A percentile compares a stretch with the other conserved stretches of the same genome.
Evolutionary conservation across 2,329 filamentous ascomycete species (phyloP).

Genomic region (Exophiala lecanii-corni): DNA sequence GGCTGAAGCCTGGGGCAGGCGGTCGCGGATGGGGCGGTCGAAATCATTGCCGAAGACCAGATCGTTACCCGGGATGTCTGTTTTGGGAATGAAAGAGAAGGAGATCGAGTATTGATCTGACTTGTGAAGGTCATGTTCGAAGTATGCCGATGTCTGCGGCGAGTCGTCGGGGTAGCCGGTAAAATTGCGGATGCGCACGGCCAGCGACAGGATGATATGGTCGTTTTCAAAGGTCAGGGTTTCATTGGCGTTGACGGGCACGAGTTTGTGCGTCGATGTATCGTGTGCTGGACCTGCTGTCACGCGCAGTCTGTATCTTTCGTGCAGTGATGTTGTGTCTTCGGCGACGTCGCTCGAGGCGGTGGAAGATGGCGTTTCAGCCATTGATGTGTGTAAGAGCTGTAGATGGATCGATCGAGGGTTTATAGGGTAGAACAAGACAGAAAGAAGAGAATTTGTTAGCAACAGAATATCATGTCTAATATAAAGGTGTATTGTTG

Average conservation of each 20-base stretch:
- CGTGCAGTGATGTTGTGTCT: constrained; percentile 11
- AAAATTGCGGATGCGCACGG: constrained; percentile 67
- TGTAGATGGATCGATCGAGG: too few species aligned
- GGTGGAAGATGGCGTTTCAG: constrained; percentile 9
- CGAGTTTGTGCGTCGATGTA: constrained; percentile 61
- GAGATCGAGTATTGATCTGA: constrained; percentile 81
- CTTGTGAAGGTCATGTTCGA: constrained; percentile 63
- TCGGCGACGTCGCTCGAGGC: constrained; percentile 7
- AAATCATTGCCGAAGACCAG: constrained; percentile 96
- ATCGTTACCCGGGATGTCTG: constrained; percentile 61
- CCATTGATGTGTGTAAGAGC: constrained; percentile 1
- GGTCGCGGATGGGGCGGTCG: constrained; percentile 80
- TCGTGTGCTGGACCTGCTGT: constrained; percentile 79
- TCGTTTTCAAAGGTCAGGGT: constrained; percentile 60
- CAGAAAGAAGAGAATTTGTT: background rate
- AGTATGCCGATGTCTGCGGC: constrained; percentile 70
- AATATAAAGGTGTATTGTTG: too few species aligned
- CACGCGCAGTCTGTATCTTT: constrained; percentile 67
- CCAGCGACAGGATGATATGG: constrained; percentile 65
- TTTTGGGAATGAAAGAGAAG: constrained; percentile 71
- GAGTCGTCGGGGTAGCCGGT: constrained; percentile 65
- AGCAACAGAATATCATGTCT: too few species aligned
- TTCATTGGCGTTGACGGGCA: constrained; percentile 68
- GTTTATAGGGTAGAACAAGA: background rate
- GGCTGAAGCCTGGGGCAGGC: constrained; percentile 81